A percentile compares a stretch with the other conserved stretches of the same genome.
Conservation (phyloP, 257 asterid species). For the Cinchona pubescens region DNA sequence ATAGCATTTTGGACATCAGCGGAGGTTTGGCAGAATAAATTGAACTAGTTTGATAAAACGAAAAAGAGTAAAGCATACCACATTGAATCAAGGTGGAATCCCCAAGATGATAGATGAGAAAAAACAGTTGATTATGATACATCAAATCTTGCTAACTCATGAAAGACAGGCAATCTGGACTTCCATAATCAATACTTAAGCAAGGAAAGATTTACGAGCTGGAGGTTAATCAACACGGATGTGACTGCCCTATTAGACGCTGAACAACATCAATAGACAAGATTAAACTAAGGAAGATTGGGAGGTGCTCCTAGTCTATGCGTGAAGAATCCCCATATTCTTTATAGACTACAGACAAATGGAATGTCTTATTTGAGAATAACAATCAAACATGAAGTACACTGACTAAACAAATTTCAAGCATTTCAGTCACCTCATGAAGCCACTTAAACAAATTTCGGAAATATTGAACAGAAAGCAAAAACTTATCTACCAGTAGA, state of each 20-base stretch:
- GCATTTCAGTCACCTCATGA: neutral
- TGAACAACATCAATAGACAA: neutral
- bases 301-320: neutral
- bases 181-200: too few species aligned
- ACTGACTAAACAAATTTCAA: too few species aligned
- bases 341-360: neutral
- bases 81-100: neutral
- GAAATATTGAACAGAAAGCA: neutral
- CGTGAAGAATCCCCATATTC: neutral
- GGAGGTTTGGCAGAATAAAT: neutral
- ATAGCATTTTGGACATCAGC: neutral
- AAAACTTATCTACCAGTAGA: neutral
- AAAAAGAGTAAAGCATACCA: too few species aligned
- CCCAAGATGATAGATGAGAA: too few species aligned
- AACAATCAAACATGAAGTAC: neutral
- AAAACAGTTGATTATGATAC: neutral
- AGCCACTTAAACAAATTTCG: neutral
- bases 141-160: neutral
- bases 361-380: neutral
- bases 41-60: neutral
- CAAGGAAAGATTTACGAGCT: too few species aligned
- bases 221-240: neutral
- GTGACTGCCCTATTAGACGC: neutral
- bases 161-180: too few species aligned
- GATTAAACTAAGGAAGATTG: neutral